phyloP scores from a whole-genome alignment of 192 early-diverging fungal genomes.

The Linnemannia elongata region DNA sequence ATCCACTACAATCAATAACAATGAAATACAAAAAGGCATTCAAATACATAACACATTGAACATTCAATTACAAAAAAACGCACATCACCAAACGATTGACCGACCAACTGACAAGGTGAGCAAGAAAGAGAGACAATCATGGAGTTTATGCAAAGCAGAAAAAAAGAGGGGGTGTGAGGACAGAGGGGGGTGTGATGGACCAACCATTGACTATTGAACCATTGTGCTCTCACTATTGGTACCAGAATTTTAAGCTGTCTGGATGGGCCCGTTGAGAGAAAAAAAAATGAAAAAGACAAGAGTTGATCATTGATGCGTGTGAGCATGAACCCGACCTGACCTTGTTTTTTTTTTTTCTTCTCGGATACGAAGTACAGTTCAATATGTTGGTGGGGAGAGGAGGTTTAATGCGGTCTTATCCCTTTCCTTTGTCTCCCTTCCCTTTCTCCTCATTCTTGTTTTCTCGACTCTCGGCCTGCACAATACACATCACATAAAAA shows the following conservation, averaged over 20 bases:
- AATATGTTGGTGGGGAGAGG: background rate
- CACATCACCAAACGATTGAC: too few species aligned
- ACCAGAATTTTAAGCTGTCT: background rate
- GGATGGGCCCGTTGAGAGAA: background rate
- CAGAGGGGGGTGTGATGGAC: background rate
- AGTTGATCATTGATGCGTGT: background rate
- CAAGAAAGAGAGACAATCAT: background rate
- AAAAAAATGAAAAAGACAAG: background rate
- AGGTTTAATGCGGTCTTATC: too few species aligned
- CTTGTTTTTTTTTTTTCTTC: background rate
- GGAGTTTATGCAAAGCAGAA: background rate
- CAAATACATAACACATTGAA: background rate
- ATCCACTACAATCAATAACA: too few species aligned
- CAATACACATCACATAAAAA: too few species aligned
- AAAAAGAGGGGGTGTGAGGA: background rate
- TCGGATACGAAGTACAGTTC: background rate
- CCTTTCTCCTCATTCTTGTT: too few species aligned
- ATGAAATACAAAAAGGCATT: too few species aligned
- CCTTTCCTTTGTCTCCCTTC: too few species aligned
- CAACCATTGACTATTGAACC: background rate
- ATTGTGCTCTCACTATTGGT: background rate
- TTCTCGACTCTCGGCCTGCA: too few species aligned
- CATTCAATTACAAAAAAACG: background rate
- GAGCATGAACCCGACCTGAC: background rate
- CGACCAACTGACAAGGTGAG: background rate